Base-by-base conservation (phyloP, 139 green algal genomes). In the Nannochloris sp. region DNA sequence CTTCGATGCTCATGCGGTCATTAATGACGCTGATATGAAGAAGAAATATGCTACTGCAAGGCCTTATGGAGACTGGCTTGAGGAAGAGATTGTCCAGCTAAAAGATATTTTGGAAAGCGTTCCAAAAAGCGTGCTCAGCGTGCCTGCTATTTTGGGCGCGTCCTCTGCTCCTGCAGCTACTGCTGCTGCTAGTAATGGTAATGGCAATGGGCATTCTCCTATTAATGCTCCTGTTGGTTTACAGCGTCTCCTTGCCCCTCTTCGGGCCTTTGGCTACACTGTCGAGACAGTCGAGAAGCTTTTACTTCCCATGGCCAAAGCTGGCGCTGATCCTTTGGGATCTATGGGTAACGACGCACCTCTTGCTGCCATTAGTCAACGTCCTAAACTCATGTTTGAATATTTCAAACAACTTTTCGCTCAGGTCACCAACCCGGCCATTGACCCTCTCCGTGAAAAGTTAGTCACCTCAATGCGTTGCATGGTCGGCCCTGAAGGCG, bases 341-440 rank as follows among this genome's bases (percentile, higher is more conserved):
- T 95, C 85, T 31, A 97, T 97, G 92, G 92, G 92, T 63, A 97
- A 97, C 60, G 92, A 97, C 68, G 81, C 90, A 0, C 81, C 92
- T 3, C 81, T 97, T 68, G 87, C 92, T 1, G 83, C 75, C 35
- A 88, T 98, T 54, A 88, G 68, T 47, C 48, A 85, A 29, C 72
- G 87, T 24, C 85, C 87, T 19, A 91, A 90, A 76, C 78, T 90
- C 70, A 72, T 86, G 15, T 91, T 81, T 51, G 92, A 98, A 75
- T 97, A 97, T 81, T 97, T 97, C 80, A 97, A 97, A 82, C 87
- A 97, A 85, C 77, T 96, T 2, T 97, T 97, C 65, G 92, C 92
- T 9, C 78, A 92, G 85, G 92, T 97, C 55, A 97, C 92, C 57
- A 97, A 97, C 78, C 92, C 92, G 2, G 88, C 92, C 54, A 96